Conservation (phyloP, 306 rosid genomes). For the Acacia confusa region DNA sequence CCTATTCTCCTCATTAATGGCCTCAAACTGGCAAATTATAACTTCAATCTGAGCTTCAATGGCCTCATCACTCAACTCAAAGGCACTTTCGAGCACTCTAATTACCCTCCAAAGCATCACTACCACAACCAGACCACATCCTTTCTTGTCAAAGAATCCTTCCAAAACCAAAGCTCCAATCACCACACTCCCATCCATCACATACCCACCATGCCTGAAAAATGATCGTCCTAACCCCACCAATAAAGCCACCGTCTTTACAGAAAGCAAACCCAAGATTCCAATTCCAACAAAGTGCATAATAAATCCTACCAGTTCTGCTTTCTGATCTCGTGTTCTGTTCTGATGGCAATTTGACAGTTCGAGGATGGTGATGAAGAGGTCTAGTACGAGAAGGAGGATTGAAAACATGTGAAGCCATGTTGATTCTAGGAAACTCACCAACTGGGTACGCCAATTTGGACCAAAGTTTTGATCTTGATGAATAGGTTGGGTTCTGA, state of each 20-base stretch:
- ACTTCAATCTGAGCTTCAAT: slow-evolving; percentile 68
- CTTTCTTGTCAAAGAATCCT: slow-evolving; percentile 45
- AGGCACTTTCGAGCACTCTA: slow-evolving; percentile 70
- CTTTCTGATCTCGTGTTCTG: slow-evolving; percentile 1
- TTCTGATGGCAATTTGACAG: slow-evolving; percentile 30
- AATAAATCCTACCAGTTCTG: slow-evolving; percentile 10
- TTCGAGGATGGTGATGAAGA: slow-evolving; percentile 63
- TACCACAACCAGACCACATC: slow-evolving; percentile 66
- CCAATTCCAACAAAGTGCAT: slow-evolving; percentile 66
- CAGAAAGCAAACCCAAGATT: slow-evolving; percentile 54
- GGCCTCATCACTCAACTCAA: slow-evolving; percentile 76
- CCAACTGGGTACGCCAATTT: slow-evolving; percentile 58
- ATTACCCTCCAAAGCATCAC: slow-evolving; percentile 81
- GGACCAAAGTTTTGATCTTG: slow-evolving; percentile 32
- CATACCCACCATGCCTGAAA: slow-evolving; percentile 48
- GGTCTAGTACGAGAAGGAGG: slow-evolving; percentile 53
- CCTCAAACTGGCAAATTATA: slow-evolving; percentile 56
- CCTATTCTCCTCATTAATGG: slow-evolving; percentile 49
- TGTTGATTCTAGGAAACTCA: slow-evolving; percentile 59
- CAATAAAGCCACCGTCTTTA: slow-evolving; percentile 39
- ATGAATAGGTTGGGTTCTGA: slow-evolving; percentile 7
- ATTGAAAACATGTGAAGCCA: slow-evolving; percentile 42
- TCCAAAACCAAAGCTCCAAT: slow-evolving; percentile 63
- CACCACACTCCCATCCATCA: slow-evolving; percentile 56
- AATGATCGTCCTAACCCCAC: slow-evolving; percentile 57